A percentile compares a stretch with the other conserved stretches of the same genome.
Evolutionary conservation across 202 grass and related monocot species (phyloP).

Genomic region (Digitaria exilis): DNA sequence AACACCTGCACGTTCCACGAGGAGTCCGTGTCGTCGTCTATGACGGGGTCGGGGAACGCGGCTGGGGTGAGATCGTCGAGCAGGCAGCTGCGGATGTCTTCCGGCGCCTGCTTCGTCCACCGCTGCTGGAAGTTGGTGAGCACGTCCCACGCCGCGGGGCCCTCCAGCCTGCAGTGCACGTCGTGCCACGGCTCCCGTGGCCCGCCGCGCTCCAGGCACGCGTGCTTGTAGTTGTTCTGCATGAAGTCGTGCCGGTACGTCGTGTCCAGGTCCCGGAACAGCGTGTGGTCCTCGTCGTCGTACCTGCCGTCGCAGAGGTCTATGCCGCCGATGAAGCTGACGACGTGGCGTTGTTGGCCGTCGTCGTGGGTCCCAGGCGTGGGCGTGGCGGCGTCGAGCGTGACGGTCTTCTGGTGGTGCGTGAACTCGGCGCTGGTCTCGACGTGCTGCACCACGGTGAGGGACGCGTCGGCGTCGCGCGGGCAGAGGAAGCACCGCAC

Average conservation of each 20-base stretch:
- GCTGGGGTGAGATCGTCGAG: slow-evolving; percentile 45
- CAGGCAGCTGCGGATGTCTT: slow-evolving; percentile 46
- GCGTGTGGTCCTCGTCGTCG: slow-evolving; percentile 83
- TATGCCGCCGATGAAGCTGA: slow-evolving; percentile 76
- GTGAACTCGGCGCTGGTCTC: slow-evolving; percentile 69
- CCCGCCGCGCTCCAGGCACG: slow-evolving; percentile 55
- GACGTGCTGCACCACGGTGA: slow-evolving; percentile 64
- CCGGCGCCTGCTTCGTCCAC: slow-evolving; percentile 78
- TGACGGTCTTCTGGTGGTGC: slow-evolving; percentile 90
- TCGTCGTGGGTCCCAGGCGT: background rate
- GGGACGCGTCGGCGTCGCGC: slow-evolving; percentile 53
- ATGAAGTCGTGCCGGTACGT: slow-evolving; percentile 67
- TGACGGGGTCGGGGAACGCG: slow-evolving; percentile 38
- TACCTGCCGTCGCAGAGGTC: slow-evolving; percentile 72
- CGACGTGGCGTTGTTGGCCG: slow-evolving; percentile 46
- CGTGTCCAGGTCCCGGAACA: slow-evolving; percentile 70
- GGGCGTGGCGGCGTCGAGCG: slow-evolving; percentile 50
- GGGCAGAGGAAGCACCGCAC: slow-evolving; percentile 89
- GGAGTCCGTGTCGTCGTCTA: background rate
- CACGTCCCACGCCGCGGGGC: slow-evolving; percentile 81
- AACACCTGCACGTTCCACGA: slow-evolving; percentile 95
- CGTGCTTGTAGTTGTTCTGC: slow-evolving; percentile 71
- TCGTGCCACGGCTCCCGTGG: slow-evolving; percentile 93
- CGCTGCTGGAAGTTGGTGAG: slow-evolving; percentile 82
- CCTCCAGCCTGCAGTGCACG: slow-evolving; percentile 74